Evolutionary conservation across 2,329 filamentous ascomycete genomes (phyloP).

Genomic region (Colletotrichum chrysophilum): DNA sequence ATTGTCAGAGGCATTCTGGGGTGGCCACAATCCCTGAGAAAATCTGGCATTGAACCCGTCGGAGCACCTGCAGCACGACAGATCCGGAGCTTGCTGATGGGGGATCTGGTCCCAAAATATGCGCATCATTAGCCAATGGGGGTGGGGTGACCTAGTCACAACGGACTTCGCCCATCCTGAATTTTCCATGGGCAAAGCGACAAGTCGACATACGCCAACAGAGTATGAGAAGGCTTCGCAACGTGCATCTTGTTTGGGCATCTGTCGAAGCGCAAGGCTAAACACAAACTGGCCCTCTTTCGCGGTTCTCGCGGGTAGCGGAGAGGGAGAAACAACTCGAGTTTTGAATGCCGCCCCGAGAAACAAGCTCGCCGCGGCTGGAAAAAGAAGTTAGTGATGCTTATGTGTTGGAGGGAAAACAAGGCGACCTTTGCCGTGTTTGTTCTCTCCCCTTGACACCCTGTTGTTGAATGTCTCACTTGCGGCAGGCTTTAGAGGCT

Average conservation of each 20-base stretch:
- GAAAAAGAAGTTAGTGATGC: neutral
- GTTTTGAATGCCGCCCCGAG: neutral
- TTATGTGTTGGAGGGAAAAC: neutral
- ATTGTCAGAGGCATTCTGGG: neutral
- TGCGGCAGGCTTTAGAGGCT: neutral
- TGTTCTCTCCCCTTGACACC: neutral
- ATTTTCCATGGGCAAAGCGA: neutral
- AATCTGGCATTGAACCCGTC: neutral
- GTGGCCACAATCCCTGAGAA: neutral
- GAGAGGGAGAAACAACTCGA: neutral
- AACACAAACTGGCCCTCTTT: neutral
- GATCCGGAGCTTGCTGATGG: neutral
- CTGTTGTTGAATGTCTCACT: neutral
- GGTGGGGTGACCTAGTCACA: neutral
- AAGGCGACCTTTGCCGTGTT: neutral
- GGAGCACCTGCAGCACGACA: neutral
- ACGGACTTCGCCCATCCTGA: neutral
- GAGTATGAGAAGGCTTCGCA: neutral
- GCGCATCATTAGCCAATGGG: neutral
- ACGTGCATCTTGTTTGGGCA: too few relatives aligned
- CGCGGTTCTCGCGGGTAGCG: constrained; percentile 5
- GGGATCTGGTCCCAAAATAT: neutral
- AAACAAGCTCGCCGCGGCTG: neutral
- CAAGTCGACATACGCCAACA: neutral
- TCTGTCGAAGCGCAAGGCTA: neutral